Evolutionary conservation across 2,329 filamentous ascomycete species (phyloP), one percentile per base, ranked within the genome.

Genomic region (Sarocladium kiliense): DNA sequence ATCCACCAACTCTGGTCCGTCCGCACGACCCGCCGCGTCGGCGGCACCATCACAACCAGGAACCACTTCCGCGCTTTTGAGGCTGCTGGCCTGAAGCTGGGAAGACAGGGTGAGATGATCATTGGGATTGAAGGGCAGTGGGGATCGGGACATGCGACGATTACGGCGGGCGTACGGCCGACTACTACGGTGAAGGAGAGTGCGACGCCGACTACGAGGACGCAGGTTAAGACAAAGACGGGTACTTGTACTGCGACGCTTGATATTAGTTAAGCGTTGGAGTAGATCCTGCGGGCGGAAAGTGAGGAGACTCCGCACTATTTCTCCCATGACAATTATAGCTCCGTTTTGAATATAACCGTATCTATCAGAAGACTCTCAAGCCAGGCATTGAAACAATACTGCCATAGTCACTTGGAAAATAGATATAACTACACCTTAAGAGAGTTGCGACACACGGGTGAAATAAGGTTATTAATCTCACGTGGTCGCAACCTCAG

Each of bases 41-140:
- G 75, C 21, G 80, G 81, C 1, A 78, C 77, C 2, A 75, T 85
- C 53, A 79, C 74, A 2, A 76, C 73, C 1, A 68, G 68, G 19
- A 77, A 73, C 55, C 80, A 83, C 66, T 82, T 82, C 58, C 72
- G 77, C 59, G 77, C 77, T 23, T 84, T 80, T 80, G 63, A 67
- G 11, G 72, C 73, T 58, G 62, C 68, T 23, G 78, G 79, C 2
- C 66, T 80, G 66, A 70, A 66, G 30, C 61, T 82, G 10, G 80
- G 80, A 2, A 67, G 63, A 25, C 75, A 78, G 60, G 72, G 81
- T 62, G 82, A 83, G 63, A 74, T 75, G 68, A 78, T 81, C 54
- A 64, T 79, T 21, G 77, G 77, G 2, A 76, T 74, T 1, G 77
- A 79, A 62, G 77, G 76, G 1, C 78, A 79, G 47, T 70, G 64